Base-by-base conservation (phyloP, 139 green algal genomes). In the Chlamydomonas schloesseri region DNA sequence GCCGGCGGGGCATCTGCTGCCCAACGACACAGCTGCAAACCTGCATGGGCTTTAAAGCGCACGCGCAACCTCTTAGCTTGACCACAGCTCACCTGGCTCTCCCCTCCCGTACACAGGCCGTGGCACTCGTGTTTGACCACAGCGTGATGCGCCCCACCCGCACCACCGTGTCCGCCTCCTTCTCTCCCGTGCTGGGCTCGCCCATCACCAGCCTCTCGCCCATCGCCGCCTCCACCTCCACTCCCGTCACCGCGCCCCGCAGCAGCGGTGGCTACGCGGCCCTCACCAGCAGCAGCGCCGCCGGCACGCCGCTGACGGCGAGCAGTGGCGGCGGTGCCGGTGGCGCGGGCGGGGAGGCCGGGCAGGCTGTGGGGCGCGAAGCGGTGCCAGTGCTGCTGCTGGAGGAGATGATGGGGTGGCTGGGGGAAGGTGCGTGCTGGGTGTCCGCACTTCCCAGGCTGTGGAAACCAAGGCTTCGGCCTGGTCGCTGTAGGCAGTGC, bases 111-210 rank as follows among this genome's bases (percentile, higher is more conserved):
- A 13, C 36, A 33, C 87, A 95, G 93, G 93, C 93, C 8, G 94
- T 98, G 24, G 94, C 95, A 0, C 84, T 98, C 21, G 81, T 97
- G 24, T 96, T 98, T 89, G 93, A 95, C 73, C 95, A 96, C 77
- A 87, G 75, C 6, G 74, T 81, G 8, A 36, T 60, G 37, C 18
- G 21, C 53, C 20, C 11, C 46, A 13, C 42, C 42, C 42, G 42
- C 42, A 50, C 42, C 42, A 50, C 42, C 42, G 8, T 50, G 42
- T 50, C 21, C 46, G 34, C 68, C n/a, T 31, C 68, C 33, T 17
- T 85, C 75, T 34, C 57, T 14, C 71, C 24, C 11, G 46, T 34
- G 57, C 33, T 68, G 23, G 18, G 24, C 24, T 17, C 71, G 13
- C 34, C 82, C 21, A 33, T 65, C 26, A 3, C 46, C 42, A 67